phyloP scores from a whole-genome alignment of 352 stramenopile genomes.

The Lagenidium sp. region DNA sequence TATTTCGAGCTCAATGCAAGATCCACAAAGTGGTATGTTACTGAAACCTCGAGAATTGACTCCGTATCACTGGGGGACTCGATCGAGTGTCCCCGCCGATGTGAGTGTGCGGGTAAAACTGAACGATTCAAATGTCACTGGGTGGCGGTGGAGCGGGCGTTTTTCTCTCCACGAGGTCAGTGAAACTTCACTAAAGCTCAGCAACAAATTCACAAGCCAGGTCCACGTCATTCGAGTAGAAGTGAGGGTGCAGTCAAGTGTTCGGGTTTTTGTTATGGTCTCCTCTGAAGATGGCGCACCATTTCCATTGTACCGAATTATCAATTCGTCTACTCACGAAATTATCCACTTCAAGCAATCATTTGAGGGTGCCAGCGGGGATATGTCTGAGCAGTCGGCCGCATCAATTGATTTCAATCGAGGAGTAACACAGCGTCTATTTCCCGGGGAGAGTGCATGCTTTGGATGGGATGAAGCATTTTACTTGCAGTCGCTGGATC shows the following conservation, averaged over 20 bases:
- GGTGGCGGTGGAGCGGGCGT: slow-evolving; percentile 73
- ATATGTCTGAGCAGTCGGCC: slow-evolving; percentile 35
- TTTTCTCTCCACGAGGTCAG: slow-evolving; percentile 79
- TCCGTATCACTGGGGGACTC: slow-evolving; percentile 56
- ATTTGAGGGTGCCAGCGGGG: slow-evolving; percentile 41
- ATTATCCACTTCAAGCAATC: slow-evolving; percentile 78
- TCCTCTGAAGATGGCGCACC: slow-evolving; percentile 51
- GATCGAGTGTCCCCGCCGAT: slow-evolving; percentile 44
- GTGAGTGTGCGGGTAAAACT: slow-evolving; percentile 61
- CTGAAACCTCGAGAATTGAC: slow-evolving; percentile 35
- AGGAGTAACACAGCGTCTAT: slow-evolving; percentile 52
- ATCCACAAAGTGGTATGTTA: slow-evolving; percentile 4
- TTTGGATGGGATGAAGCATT: slow-evolving; percentile 86
- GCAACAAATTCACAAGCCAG: slow-evolving; percentile 65
- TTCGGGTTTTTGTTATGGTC: slow-evolving; percentile 69
- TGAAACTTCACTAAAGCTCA: slow-evolving; percentile 80
- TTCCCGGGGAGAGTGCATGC: slow-evolving; percentile 58
- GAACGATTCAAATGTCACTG: slow-evolving; percentile 20
- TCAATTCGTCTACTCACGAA: slow-evolving; percentile 62
- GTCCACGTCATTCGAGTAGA: slow-evolving; percentile 78
- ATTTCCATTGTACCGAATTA: slow-evolving; percentile 69
- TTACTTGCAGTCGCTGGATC: slow-evolving; percentile 58
- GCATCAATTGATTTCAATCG: slow-evolving; percentile 33
- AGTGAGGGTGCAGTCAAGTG: slow-evolving; percentile 57
- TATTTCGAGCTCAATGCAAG: slow-evolving; percentile 15